Evolutionary conservation across 2,329 filamentous ascomycete species (phyloP), one percentile per base, ranked within the genome.

Genomic region (Aspergillus sp.): DNA sequence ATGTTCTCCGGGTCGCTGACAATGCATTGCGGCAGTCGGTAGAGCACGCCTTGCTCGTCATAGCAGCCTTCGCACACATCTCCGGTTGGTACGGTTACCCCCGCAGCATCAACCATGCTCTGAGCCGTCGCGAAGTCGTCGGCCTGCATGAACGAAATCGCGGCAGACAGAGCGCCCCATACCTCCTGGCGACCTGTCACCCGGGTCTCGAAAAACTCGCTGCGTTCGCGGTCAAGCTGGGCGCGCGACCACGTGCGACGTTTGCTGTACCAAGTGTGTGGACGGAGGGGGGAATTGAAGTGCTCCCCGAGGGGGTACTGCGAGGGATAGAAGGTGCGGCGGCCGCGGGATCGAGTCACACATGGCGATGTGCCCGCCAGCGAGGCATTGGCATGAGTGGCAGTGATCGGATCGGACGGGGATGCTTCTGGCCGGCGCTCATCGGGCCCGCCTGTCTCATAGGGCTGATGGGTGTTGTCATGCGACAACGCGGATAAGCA

Each of bases 171-270:
- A 0, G 83, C 80, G 45, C 75, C 75, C 89, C 89, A 96, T 15
- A 91, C 72, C 57, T 94, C 84, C 4, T 71, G 51, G 3, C 76
- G 71, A 2, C 86, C 86, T 0, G 81, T 82, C 11, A 93, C 84
- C 29, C 86, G 69, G 1, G 88, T 95, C 40, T 95, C 86, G 59
- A 93, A 96, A 67, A 93, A 95, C 40, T 86, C 86, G 30, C 63
- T 64, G 30, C 89, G 74, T 61, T 94, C 84, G 19, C 69, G 69
- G 37, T 77, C 74, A 2, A 94, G 66, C 33, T 80, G 66, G 11
- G 61, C 52, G n/a, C 72, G 75, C 1, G 82, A 86, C 83, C 83
- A 93, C 11, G 64, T 59, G 13, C 74, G 74, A 33, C 70, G 68
- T 40, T 69, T 71, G 35, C 78, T 75, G 8, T 64, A 64, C 82